These are phyloP conservation scores for Naematelia aurantialba DNA, from an alignment of 768 basidiomycete species.

Conservation along the genomic window DNA sequence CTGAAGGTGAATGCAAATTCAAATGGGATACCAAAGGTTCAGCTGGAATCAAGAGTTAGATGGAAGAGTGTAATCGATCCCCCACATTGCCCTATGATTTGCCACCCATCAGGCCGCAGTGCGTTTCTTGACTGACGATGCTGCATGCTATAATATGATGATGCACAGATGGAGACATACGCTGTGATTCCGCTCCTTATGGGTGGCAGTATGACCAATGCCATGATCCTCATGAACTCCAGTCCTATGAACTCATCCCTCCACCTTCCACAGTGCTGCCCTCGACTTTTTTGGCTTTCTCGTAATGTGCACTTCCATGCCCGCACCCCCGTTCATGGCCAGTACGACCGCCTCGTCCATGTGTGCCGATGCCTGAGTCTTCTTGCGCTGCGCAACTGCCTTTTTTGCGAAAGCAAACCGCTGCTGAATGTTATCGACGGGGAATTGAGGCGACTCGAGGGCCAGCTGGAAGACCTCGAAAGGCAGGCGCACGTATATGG, in stretches of 20 bases:
- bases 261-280: slow-evolving; percentile 55
- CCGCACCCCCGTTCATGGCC: slow-evolving; percentile 71
- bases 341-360: slow-evolving; percentile 77
- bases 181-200: background rate
- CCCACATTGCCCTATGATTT: too few species aligned
- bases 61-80: background rate
- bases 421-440: slow-evolving; percentile 68
- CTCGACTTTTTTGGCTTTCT: slow-evolving; percentile 69
- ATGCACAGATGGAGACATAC: background rate
- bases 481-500: slow-evolving; percentile 59
- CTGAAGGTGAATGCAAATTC: background rate
- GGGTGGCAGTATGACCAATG: background rate
- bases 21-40: too few species aligned
- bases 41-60: slow-evolving; percentile 6
- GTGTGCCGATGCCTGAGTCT: slow-evolving; percentile 26
- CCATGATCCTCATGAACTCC: background rate
- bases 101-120: too few species aligned
- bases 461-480: slow-evolving; percentile 59
- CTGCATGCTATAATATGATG: slow-evolving; percentile 3
- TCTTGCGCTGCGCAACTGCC: slow-evolving; percentile 76
- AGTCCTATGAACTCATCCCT: slow-evolving; percentile 21
- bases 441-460: slow-evolving; percentile 34
- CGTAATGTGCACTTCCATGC: slow-evolving; percentile 73
- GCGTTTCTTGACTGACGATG: background rate
- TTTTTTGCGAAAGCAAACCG: slow-evolving; percentile 91